Evolutionary conservation across 2,329 filamentous ascomycete genomes (phyloP).

Genomic region (Xylariaceae sp.): DNA sequence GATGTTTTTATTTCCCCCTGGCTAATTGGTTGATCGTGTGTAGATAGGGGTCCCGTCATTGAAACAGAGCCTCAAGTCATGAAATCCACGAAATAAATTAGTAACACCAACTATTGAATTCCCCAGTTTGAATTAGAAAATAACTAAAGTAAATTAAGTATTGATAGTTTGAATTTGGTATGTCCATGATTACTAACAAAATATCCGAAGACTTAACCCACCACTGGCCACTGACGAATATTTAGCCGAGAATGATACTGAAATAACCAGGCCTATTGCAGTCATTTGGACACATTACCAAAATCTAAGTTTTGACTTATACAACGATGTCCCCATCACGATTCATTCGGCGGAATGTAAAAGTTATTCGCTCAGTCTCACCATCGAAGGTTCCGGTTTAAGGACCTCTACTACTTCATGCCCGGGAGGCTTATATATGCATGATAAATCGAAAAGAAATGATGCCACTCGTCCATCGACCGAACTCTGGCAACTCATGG

Average conservation of each 20-base stretch:
- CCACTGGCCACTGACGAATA: conserved; percentile 1
- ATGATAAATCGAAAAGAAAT: background rate
- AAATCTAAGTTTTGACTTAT: background rate
- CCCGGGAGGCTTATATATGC: background rate
- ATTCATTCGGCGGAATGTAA: background rate
- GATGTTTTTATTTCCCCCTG: too few species aligned
- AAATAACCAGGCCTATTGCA: background rate
- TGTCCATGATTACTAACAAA: too few species aligned
- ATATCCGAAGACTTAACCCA: too few species aligned
- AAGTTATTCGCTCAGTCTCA: background rate
- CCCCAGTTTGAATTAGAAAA: too few species aligned
- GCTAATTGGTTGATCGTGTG: too few species aligned
- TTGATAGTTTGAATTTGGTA: too few species aligned
- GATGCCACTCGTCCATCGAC: background rate
- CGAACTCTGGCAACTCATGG: background rate
- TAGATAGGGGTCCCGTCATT: too few species aligned
- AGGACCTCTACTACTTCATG: background rate
- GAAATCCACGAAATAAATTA: too few species aligned
- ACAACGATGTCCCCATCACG: background rate
- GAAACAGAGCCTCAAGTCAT: too few species aligned
- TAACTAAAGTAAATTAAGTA: too few species aligned
- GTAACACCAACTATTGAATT: too few species aligned
- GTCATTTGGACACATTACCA: conserved; percentile 22
- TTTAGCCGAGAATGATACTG: conserved; percentile 15
- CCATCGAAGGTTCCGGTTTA: background rate